phyloP scores from a whole-genome alignment of 1,139 yeast species.

The Pneumocystis carinii region DNA sequence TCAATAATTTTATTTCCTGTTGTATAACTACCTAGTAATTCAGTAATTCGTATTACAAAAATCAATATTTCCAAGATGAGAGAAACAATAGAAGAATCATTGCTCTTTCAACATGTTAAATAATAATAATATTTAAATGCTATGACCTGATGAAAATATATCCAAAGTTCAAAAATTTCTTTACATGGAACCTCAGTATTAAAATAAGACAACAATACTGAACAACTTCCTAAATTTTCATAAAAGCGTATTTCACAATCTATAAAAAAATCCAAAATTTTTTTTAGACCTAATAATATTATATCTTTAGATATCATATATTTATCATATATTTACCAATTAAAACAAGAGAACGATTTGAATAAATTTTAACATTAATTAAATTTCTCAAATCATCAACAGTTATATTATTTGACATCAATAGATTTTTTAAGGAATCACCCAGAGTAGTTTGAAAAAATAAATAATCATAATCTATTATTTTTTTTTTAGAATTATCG shows the following conservation, averaged over 20 bases:
- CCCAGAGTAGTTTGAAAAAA: not conserved
- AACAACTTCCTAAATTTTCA: not conserved
- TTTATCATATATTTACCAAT: not conserved
- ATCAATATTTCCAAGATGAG: not conserved
- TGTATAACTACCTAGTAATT: not conserved
- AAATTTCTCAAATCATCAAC: not conserved
- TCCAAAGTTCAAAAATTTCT: not conserved
- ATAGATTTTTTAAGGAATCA: not conserved
- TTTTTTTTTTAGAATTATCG: not conserved
- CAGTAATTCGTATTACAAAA: not conserved
- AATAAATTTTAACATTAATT: not conserved
- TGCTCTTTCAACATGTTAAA: not conserved
- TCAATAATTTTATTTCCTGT: slow-evolving; percentile 30
- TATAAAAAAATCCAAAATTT: not conserved
- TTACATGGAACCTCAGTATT: not conserved
- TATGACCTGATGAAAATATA: not conserved
- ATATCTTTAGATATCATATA: not conserved
- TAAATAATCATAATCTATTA: not conserved
- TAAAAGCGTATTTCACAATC: not conserved
- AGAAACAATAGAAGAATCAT: not conserved
- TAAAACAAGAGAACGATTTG: not conserved
- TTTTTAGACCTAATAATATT: not conserved
- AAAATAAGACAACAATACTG: not conserved
- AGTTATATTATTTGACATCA: not conserved
- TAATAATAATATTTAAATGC: not conserved